phyloP scores from a whole-genome alignment of 768 basidiomycete genomes.

The Boletales sp. region DNA sequence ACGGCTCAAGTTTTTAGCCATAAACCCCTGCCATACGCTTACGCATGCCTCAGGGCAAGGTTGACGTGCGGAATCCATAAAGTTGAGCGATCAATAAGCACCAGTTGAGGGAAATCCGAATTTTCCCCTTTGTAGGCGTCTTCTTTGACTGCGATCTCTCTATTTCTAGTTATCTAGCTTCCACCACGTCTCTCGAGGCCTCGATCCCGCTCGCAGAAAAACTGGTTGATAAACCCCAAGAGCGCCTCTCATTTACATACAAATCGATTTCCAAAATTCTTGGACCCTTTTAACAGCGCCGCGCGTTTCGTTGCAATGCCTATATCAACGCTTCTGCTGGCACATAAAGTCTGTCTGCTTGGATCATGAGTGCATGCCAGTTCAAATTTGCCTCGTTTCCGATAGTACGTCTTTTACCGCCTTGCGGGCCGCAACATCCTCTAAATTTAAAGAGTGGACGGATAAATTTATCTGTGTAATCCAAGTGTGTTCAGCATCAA shows the following conservation, averaged over 20 bases:
- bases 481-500: slow-evolving; percentile 26
- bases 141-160: too few relatives aligned
- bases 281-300: slow-evolving; percentile 42
- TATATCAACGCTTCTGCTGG: slow-evolving; percentile 20
- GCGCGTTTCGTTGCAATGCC: slow-evolving; percentile 34
- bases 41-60: too few relatives aligned
- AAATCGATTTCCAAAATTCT: slow-evolving; percentile 16
- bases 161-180: too few relatives aligned
- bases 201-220: background rate
- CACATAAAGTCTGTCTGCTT: slow-evolving; percentile 32
- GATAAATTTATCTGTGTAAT: slow-evolving; percentile 21
- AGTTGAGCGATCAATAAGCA: too few relatives aligned
- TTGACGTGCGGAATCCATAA: too few relatives aligned
- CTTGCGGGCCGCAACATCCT: background rate
- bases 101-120: too few relatives aligned
- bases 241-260: too few relatives aligned
- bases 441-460: slow-evolving; percentile 19
- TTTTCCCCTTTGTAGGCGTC: too few relatives aligned
- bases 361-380: slow-evolving; percentile 44
- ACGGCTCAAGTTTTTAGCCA: too few relatives aligned
- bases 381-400: slow-evolving; percentile 44
- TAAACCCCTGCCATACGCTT: too few relatives aligned
- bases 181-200: too few relatives aligned
- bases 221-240: background rate
- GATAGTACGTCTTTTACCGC: slow-evolving; percentile 11